Evolutionary conservation across 2,329 filamentous ascomycete genomes (phyloP), one percentile per base, ranked within the genome.

Genomic region (Myriosclerotinia scirpicola): DNA sequence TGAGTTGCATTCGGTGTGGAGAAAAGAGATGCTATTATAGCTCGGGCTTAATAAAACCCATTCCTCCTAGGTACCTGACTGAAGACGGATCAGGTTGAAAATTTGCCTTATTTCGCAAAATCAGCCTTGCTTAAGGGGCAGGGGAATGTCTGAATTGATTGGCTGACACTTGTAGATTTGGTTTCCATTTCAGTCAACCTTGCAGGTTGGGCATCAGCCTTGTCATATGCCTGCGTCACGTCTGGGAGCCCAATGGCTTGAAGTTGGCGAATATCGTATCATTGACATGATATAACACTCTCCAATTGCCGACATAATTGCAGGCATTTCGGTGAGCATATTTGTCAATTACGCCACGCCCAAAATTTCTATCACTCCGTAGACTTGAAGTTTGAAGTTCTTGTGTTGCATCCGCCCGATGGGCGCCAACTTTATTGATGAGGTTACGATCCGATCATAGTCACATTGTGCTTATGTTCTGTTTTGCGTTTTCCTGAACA

Each of bases 81-180:
- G 7, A 22, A 60, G 42, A 8, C 14, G 20, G 36, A 58, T 26
- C 20, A 34, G 20, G 8, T 36, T 15, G 20, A 9, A 42, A 38
- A n/a, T 56, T 66, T 50, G 42, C 64, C 38, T 63, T 55, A 54
- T 34, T 54, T 67, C 14, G 59, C 17, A 58, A 54, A 63, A 46
- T 66, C 54, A 66, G 58, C 67, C 67, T 69, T 52, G 66, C 67
- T 66, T 44, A 60, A 40, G 7, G 20, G 1, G 12, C 30, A n/a
- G 34, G 20, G 50, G 22, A 40, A 56, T 64, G 40, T 53, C 38
- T 17, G 22, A 26, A n/a, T 38, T 36, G 50, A 44, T 66, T 54
- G 55, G 64, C 34, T 56, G 30, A 22, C 56, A 34, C 14, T 17
- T 30, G 34, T 3, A 22, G n/a, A 44, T 67, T 67, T 66, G 67